Conservation (phyloP, 169 alveolate species). For the Cardiosporidium cionae region DNA sequence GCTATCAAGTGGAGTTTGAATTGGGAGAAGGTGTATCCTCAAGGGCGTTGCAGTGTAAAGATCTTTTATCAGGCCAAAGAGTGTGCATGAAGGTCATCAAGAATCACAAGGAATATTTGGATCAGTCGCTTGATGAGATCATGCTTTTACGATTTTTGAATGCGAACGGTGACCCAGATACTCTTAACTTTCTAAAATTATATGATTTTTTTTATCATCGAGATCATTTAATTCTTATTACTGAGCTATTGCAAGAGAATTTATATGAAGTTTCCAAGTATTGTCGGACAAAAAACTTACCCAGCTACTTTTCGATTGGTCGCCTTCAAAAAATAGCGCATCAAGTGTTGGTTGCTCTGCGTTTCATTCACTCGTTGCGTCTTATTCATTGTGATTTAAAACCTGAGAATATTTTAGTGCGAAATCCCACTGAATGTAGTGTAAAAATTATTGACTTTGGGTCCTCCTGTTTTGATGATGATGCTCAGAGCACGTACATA, state of each 20-base stretch:
- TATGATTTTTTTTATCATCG: constrained; percentile 82
- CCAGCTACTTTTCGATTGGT: background rate
- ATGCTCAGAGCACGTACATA: constrained; percentile 82
- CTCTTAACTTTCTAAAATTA: constrained; percentile 54
- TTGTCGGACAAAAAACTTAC: background rate
- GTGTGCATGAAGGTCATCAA: constrained; percentile 87
- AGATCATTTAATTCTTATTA: constrained; percentile 87
- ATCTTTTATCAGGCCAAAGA: too few relatives aligned
- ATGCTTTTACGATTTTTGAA: constrained; percentile 67
- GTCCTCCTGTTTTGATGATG: constrained; percentile 85
- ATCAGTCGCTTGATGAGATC: constrained; percentile 82
- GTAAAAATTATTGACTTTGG: constrained; percentile 95
- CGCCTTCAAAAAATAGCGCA: constrained; percentile 15
- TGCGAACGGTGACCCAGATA: constrained; percentile 69
- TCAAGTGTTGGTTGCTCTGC: constrained; percentile 49
- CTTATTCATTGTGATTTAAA: constrained; percentile 88
- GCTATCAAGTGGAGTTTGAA: too few relatives aligned
- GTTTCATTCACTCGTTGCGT: constrained; percentile 64
- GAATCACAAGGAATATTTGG: constrained; percentile 82
- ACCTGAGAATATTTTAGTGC: constrained; percentile 84
- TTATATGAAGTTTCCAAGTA: constrained; percentile 5
- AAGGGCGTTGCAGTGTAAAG: too few relatives aligned
- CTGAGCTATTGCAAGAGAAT: constrained; percentile 79
- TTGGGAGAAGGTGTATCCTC: too few relatives aligned
- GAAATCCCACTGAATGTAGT: constrained; percentile 14